Conservation (phyloP, 345 rosid genomes). For the Bruguiera gymnorhiza region DNA sequence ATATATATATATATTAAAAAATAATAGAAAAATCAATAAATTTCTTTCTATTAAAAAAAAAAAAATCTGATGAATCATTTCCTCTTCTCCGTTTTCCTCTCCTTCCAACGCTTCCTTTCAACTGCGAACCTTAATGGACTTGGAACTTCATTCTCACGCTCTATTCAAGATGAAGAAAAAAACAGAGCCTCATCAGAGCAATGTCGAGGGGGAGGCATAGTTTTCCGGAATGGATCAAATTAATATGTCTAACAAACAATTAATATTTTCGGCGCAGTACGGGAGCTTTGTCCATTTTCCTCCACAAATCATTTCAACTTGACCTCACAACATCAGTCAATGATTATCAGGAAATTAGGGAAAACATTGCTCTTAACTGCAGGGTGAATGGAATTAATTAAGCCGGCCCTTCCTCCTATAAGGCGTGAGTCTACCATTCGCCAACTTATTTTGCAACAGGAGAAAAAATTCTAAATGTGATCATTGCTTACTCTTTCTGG, state of each 20-base stretch:
- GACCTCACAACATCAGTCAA: constrained; percentile 87
- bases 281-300: constrained; percentile 88
- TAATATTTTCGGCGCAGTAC: constrained; percentile 52
- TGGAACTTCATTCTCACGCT: too few species aligned
- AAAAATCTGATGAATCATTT: too few species aligned
- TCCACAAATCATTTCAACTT: constrained; percentile 50
- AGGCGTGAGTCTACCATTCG: constrained; percentile 51
- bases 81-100: too few species aligned
- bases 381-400: constrained; percentile 46
- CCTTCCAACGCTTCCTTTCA: neutral
- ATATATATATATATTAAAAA: too few species aligned
- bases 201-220: constrained; percentile 78
- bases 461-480: too few species aligned
- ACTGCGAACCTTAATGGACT: too few species aligned
- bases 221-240: constrained; percentile 57
- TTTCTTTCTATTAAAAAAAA: too few species aligned
- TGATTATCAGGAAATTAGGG: constrained; percentile 76
- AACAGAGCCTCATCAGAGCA: constrained; percentile 45
- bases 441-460: neutral
- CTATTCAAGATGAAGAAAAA: constrained; percentile 33
- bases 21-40: too few species aligned
- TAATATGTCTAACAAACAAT: too few species aligned
- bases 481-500: too few species aligned
- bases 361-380: constrained; percentile 84
- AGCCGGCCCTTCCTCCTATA: constrained; percentile 71